These are phyloP conservation scores for Chiua virens DNA, from an alignment of 768 basidiomycete genomes.

Conservation along the genomic window DNA sequence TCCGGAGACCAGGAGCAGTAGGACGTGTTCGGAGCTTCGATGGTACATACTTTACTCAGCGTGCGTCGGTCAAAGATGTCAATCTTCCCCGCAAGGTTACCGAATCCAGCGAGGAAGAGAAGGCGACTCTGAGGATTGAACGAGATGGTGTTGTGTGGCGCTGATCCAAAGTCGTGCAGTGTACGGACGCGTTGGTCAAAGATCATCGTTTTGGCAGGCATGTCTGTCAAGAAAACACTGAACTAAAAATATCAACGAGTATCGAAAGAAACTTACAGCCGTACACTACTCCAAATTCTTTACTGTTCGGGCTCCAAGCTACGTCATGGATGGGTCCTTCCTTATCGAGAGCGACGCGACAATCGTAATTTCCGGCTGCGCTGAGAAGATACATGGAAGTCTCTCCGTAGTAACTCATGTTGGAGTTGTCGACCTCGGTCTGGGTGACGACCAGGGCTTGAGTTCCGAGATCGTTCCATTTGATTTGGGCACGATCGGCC, in stretches of 20 bases:
- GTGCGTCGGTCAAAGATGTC: slow-evolving; percentile 90
- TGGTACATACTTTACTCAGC: slow-evolving; percentile 71
- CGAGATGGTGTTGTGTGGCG: slow-evolving; percentile 87
- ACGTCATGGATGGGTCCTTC: slow-evolving; percentile 98
- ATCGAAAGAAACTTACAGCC: slow-evolving; percentile 69
- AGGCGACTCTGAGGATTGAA: slow-evolving; percentile 95
- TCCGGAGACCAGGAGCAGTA: slow-evolving; percentile 95
- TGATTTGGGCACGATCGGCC: slow-evolving; percentile 88
- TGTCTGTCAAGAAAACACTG: slow-evolving; percentile 49
- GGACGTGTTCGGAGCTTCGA: slow-evolving; percentile 92
- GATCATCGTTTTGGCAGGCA: slow-evolving; percentile 92
- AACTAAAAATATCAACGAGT: background rate
- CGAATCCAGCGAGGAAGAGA: slow-evolving; percentile 90
- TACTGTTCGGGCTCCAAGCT: slow-evolving; percentile 92
- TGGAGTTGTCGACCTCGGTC: slow-evolving; percentile 95
- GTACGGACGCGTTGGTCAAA: slow-evolving; percentile 90
- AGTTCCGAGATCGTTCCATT: slow-evolving; percentile 95
- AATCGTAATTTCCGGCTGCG: slow-evolving; percentile 91
- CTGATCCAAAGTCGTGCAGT: slow-evolving; percentile 86
- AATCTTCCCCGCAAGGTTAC: slow-evolving; percentile 93
- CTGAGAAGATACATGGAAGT: slow-evolving; percentile 92
- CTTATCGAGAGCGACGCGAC: slow-evolving; percentile 85
- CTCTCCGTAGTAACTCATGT: slow-evolving; percentile 98
- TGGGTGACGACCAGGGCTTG: slow-evolving; percentile 90
- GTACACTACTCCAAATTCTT: slow-evolving; percentile 95